These are phyloP conservation scores for Panellus pusillus DNA, from an alignment of 768 basidiomycete species.

Conservation along the genomic window DNA sequence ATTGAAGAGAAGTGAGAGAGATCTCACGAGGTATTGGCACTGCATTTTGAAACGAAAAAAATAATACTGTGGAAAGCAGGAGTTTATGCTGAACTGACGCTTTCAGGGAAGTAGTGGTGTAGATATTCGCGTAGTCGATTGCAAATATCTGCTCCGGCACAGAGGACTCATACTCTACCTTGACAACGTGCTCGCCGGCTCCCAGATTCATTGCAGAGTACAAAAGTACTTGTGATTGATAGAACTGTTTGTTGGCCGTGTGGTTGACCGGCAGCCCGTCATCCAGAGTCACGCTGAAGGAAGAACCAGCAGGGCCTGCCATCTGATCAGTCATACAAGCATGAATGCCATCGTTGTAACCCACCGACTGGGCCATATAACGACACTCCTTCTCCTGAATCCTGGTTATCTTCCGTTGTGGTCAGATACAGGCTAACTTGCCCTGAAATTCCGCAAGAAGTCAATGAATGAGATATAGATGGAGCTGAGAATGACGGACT, in stretches of 20 bases:
- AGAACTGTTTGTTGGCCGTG: slow-evolving; percentile 25
- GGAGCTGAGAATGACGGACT: slow-evolving; percentile 27
- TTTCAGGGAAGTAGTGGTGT: slow-evolving; percentile 26
- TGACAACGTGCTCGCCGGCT: slow-evolving; percentile 19
- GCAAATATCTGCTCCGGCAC: slow-evolving; percentile 25
- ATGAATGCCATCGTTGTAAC: background rate
- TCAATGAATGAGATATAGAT: background rate
- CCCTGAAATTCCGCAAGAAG: slow-evolving; percentile 14
- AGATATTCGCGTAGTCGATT: slow-evolving; percentile 34
- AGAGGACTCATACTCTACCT: slow-evolving; percentile 17
- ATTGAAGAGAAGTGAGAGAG: background rate
- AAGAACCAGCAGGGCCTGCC: slow-evolving; percentile 30
- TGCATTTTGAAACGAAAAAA: slow-evolving; percentile 3
- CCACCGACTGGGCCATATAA: slow-evolving; percentile 41
- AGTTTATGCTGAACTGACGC: slow-evolving; percentile 8
- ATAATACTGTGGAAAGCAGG: background rate
- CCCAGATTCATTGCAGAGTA: slow-evolving; percentile 20
- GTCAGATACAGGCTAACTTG: background rate
- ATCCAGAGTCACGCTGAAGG: slow-evolving; percentile 38
- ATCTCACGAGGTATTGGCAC: background rate
- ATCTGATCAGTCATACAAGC: background rate
- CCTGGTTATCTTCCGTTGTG: slow-evolving; percentile 9
- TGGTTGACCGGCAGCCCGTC: slow-evolving; percentile 23
- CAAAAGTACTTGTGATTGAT: slow-evolving; percentile 25
- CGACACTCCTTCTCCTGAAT: slow-evolving; percentile 43